Evolutionary conservation across 305 asterid genomes (phyloP).

Genomic region (Fraxinus albicans): DNA sequence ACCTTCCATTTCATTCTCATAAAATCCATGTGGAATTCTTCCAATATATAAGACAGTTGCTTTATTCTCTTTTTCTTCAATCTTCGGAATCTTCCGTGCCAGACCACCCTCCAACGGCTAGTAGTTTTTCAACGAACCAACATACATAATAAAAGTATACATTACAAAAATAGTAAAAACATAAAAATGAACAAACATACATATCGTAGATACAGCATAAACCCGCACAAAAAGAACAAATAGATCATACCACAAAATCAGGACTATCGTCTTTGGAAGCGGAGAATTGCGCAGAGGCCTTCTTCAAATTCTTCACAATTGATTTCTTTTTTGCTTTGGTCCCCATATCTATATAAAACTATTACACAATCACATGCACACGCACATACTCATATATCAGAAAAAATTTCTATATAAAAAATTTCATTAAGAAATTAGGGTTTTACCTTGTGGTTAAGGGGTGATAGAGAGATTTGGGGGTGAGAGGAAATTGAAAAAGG

Average conservation of each 20-base stretch:
- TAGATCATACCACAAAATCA: conserved; percentile 38
- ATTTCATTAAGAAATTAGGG: neutral
- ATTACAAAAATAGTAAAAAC: neutral
- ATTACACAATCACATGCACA: neutral
- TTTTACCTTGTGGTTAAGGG: neutral
- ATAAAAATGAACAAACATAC: neutral
- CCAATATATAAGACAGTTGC: conserved; percentile 78
- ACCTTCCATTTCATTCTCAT: conserved; percentile 95
- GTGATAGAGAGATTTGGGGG: neutral
- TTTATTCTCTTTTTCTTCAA: conserved; percentile 43
- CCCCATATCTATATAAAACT: conserved; percentile 27
- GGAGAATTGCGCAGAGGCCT: conserved; percentile 37
- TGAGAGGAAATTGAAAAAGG: neutral
- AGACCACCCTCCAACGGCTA: conserved; percentile 85
- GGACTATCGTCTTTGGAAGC: conserved; percentile 32
- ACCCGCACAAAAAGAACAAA: neutral
- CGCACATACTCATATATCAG: neutral
- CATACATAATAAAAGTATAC: neutral
- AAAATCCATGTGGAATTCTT: conserved; percentile 93
- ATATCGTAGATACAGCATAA: neutral
- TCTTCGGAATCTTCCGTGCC: conserved; percentile 43
- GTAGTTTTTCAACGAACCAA: neutral
- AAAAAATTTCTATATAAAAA: neutral
- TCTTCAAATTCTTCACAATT: conserved; percentile 32
- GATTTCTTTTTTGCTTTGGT: conserved; percentile 42